These are phyloP conservation scores for Lecanicillium sp. DNA, from an alignment of 2,329 filamentous ascomycete genomes.

Conservation along the genomic window DNA sequence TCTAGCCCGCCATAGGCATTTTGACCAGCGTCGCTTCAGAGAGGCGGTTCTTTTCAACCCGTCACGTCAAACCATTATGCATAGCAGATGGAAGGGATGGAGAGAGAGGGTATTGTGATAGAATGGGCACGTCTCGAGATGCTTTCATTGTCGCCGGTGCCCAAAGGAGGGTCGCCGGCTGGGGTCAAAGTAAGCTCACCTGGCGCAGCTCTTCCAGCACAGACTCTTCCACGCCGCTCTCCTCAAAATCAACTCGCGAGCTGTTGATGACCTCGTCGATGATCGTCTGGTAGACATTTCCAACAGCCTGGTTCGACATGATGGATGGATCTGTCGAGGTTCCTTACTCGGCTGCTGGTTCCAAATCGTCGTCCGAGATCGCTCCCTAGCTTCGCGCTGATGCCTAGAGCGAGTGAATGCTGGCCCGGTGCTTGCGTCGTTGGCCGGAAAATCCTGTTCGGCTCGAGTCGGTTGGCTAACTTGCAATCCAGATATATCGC, in stretches of 20 bases:
- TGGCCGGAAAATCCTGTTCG: too few species aligned
- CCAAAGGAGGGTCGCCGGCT: neutral
- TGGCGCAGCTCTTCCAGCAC: slow-evolving; percentile 81
- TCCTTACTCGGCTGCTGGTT: neutral
- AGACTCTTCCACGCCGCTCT: slow-evolving; percentile 82
- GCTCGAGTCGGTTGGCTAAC: too few species aligned
- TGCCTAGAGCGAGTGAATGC: neutral
- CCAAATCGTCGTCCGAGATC: slow-evolving; percentile 11
- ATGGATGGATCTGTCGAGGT: slow-evolving; percentile 23
- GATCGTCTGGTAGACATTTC: slow-evolving; percentile 72
- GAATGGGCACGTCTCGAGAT: neutral
- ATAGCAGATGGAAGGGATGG: neutral
- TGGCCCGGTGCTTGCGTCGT: too few species aligned
- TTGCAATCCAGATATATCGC: too few species aligned
- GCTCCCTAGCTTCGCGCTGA: slow-evolving; percentile 1
- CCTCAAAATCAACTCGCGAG: slow-evolving; percentile 92
- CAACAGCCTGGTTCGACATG: slow-evolving; percentile 59
- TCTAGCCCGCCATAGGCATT: neutral
- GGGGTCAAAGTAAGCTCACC: slow-evolving; percentile 50
- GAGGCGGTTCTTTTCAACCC: neutral
- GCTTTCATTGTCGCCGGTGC: neutral
- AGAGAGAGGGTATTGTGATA: slow-evolving; percentile 5
- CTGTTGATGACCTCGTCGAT: slow-evolving; percentile 84
- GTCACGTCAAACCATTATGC: neutral
- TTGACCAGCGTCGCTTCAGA: neutral